phyloP scores from a whole-genome alignment of 306 rosid species.

The Begonia fuchsioides region DNA sequence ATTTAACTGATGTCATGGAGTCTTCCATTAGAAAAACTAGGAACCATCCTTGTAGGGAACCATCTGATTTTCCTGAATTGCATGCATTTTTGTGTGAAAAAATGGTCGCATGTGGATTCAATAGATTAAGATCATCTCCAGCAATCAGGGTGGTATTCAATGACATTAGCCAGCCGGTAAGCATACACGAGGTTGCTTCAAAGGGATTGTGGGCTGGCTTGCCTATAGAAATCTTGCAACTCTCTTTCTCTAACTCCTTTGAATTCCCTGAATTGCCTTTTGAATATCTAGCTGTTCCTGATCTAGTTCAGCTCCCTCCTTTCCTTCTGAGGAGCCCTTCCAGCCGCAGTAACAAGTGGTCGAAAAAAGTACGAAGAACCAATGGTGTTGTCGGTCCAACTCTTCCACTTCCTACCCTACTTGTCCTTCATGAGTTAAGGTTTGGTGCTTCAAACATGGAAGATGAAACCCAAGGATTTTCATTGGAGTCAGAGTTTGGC shows the following conservation, averaged over 20 bases:
- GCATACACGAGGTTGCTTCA: constrained; percentile 33
- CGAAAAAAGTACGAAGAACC: constrained; percentile 14
- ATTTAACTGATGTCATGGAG: constrained; percentile 21
- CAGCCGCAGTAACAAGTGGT: constrained; percentile 28
- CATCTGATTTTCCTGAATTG: constrained; percentile 15
- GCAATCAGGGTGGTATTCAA: constrained; percentile 29
- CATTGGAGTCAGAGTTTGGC: constrained; percentile 11
- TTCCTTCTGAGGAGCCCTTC: constrained; percentile 43
- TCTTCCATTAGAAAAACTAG: constrained; percentile 12
- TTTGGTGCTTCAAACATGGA: constrained; percentile 24
- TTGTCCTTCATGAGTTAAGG: constrained; percentile 30
- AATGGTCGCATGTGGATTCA: constrained; percentile 37
- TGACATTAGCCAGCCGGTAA: constrained; percentile 39
- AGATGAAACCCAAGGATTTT: constrained; percentile 17
- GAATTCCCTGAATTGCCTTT: constrained; percentile 25
- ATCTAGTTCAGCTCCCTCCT: constrained; percentile 52
- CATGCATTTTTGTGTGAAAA: constrained; percentile 48
- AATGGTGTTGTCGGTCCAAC: constrained; percentile 54
- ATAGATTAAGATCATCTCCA: constrained; percentile 30
- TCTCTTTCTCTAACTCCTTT: constrained; percentile 33
- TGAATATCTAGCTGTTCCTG: constrained; percentile 38
- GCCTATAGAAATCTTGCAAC: constrained; percentile 39
- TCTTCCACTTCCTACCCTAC: constrained; percentile 51
- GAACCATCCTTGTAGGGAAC: constrained; percentile 8
- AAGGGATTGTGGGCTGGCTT: constrained; percentile 52